Conservation (phyloP, 2,329 filamentous ascomycete species). For the Alternaria consortialis region DNA sequence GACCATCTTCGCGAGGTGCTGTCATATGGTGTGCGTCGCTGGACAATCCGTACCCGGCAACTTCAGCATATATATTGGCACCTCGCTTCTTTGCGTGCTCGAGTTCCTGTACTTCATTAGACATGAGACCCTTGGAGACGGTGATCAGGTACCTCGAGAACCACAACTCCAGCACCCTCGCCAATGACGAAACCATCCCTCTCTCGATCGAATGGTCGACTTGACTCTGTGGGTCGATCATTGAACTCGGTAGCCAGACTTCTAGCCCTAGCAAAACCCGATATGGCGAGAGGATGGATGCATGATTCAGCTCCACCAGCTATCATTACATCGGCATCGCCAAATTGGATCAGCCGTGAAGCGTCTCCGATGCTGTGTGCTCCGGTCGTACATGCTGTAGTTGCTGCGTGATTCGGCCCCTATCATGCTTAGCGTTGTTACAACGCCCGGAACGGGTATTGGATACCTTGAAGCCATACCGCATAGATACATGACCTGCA, state of each 20-base stretch:
- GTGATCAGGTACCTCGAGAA: conserved; percentile 71
- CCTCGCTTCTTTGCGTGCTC: conserved; percentile 84
- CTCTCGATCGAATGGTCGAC: conserved; percentile 83
- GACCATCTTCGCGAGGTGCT: conserved; percentile 82
- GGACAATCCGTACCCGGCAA: conserved; percentile 88
- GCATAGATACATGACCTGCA: conserved; percentile 94
- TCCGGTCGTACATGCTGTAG: conserved; percentile 95
- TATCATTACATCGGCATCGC: conserved; percentile 93
- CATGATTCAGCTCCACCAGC: conserved; percentile 96
- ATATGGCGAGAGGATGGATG: conserved; percentile 91
- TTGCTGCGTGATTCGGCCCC: conserved; percentile 91
- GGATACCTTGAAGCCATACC: conserved; percentile 75
- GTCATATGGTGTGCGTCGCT: conserved; percentile 95
- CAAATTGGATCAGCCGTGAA: conserved; percentile 87
- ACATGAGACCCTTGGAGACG: neutral
- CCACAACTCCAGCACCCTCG: conserved; percentile 86
- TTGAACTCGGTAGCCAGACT: conserved; percentile 87
- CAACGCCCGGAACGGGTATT: no score
- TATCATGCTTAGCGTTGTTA: conserved; percentile 43
- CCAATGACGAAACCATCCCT: conserved; percentile 90
- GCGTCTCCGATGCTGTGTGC: conserved; percentile 95
- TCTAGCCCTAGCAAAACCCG: conserved; percentile 87
- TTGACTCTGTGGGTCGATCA: conserved; percentile 72
- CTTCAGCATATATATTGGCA: conserved; percentile 85
- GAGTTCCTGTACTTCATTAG: conserved; percentile 65